Evolutionary conservation across 2,329 filamentous ascomycete species (phyloP).

Genomic region (Cordyceps javanica): DNA sequence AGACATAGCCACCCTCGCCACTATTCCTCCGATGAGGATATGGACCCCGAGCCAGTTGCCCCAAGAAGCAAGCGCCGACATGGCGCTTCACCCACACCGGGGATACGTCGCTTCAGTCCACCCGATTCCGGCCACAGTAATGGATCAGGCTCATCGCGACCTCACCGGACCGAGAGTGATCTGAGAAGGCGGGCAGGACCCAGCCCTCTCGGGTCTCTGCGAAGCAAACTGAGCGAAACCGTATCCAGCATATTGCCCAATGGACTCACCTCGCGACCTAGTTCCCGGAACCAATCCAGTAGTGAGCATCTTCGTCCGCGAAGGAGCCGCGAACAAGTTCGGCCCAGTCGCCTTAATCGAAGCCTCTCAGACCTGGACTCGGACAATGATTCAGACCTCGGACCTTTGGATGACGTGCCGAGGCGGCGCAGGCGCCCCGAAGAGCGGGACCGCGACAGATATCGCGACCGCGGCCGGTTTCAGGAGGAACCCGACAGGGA

Average conservation of each 20-base stretch:
- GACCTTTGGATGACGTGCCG: conserved; percentile 27
- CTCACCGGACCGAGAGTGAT: conserved; percentile 34
- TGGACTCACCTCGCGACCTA: conserved; percentile 28
- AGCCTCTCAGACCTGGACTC: conserved; percentile 37
- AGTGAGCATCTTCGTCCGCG: conserved; percentile 26
- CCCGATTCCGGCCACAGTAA: conserved; percentile 15
- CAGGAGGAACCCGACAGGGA: conserved; percentile 26
- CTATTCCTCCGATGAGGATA: conserved; percentile 36
- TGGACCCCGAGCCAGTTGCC: conserved; percentile 24
- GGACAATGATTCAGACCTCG: conserved; percentile 29
- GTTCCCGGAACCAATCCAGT: conserved; percentile 26
- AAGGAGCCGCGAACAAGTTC: conserved; percentile 35
- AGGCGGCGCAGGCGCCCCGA: conserved; percentile 27
- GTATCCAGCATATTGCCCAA: conserved; percentile 38
- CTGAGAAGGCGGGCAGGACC: conserved; percentile 28
- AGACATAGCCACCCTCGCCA: conserved; percentile 46
- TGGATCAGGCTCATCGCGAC: conserved; percentile 23
- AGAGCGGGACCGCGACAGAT: conserved; percentile 32
- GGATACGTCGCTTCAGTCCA: conserved; percentile 9
- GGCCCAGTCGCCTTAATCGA: conserved; percentile 33
- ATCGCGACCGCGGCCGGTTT: conserved; percentile 27
- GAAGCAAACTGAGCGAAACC: conserved; percentile 40
- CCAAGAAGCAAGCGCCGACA: conserved; percentile 19
- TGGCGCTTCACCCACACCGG: conserved; percentile 12
- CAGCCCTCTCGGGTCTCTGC: conserved; percentile 33